Conservation (phyloP, 108 stramenopile genomes). For the Aurantiochytrium sp. region DNA sequence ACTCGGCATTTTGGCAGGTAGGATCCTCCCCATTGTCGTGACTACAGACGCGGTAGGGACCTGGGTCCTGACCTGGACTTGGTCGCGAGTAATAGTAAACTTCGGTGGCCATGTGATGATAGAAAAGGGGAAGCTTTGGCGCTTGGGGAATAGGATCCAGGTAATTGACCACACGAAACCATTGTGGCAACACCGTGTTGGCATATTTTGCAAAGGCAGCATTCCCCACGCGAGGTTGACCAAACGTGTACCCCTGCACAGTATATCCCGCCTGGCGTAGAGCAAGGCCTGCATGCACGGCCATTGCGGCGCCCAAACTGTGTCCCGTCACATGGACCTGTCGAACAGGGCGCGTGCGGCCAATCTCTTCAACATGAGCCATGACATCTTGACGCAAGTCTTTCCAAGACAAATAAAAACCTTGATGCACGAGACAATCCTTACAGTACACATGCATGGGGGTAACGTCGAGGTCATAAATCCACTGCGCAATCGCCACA, state of each 20-base stretch:
- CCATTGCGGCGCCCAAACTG: not conserved
- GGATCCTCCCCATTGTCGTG: not conserved
- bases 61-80: not conserved
- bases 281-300: not conserved
- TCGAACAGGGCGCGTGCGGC: not conserved
- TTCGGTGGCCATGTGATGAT: not conserved
- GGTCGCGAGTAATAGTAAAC: not conserved
- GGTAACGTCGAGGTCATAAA: not conserved
- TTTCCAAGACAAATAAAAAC: not conserved
- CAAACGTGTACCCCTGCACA: not conserved
- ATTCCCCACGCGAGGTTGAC: not conserved
- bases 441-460: not conserved
- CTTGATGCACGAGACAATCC: not conserved
- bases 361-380: not conserved
- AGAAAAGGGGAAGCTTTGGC: not conserved
- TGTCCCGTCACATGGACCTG: not conserved
- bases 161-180: conserved; percentile 4
- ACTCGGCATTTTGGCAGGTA: not conserved
- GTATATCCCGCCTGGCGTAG: not conserved
- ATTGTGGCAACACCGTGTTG: not conserved
- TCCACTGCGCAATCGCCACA: not conserved
- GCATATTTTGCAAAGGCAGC: not conserved
- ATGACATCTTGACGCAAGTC: not conserved
- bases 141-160: not conserved
- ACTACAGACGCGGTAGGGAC: not conserved